Conservation (phyloP, 108 stramenopile genomes). For the Skeletonema potamos region DNA sequence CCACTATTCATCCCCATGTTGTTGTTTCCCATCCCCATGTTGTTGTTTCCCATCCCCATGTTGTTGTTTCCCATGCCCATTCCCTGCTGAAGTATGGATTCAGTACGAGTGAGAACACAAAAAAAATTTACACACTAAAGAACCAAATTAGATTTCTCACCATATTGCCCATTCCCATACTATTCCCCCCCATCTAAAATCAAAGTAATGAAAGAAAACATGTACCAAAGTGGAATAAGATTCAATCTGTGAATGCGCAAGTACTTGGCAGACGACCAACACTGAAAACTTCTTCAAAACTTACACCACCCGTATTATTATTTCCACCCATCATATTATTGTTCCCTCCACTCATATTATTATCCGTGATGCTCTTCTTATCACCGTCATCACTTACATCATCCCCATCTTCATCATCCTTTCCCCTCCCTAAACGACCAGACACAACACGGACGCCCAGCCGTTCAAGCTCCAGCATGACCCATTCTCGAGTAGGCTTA, state of each 20-base stretch:
- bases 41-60: slow-evolving; percentile 17
- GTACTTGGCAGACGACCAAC: not conserved
- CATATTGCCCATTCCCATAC: slow-evolving; percentile 2
- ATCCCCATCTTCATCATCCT: slow-evolving; percentile 57
- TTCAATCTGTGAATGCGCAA: not conserved
- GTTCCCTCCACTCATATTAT: not conserved
- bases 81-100: not conserved
- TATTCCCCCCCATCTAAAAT: not conserved
- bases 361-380: not conserved
- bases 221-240: too few relatives aligned
- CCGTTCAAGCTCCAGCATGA: slow-evolving; percentile 87
- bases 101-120: not conserved
- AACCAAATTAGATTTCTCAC: not conserved
- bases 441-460: slow-evolving; percentile 85
- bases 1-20: slow-evolving; percentile 11
- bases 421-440: slow-evolving; percentile 74
- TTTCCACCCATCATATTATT: slow-evolving; percentile 8
- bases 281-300: not conserved
- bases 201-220: not conserved
- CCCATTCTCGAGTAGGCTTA: slow-evolving; percentile 89
- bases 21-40: slow-evolving; percentile 14
- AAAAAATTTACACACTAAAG: not conserved
- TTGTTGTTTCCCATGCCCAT: slow-evolving; percentile 13
- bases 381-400: slow-evolving; percentile 18
- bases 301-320: not conserved